Conservation (phyloP, 306 rosid genomes). For the Clitoria ternatea region DNA sequence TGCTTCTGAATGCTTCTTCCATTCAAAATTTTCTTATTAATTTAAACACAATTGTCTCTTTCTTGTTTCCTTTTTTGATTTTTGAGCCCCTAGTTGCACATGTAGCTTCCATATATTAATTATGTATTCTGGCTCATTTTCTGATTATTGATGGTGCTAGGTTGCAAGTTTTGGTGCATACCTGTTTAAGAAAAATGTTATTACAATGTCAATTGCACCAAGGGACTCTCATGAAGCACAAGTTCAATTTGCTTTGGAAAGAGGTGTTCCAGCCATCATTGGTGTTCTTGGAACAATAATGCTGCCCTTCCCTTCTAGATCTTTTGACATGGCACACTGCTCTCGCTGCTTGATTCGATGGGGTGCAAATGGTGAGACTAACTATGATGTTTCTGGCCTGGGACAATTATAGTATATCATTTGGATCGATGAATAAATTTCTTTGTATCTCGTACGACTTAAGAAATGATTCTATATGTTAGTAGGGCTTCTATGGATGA, state of each 20-base stretch:
- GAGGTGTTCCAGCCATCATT: slow-evolving; percentile 85
- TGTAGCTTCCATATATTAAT: not conserved
- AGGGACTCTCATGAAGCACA: slow-evolving; percentile 91
- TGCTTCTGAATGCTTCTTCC: slow-evolving; percentile 16
- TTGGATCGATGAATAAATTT: not conserved
- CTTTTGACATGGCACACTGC: slow-evolving; percentile 92
- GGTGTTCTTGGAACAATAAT: slow-evolving; percentile 82
- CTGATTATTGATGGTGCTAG: slow-evolving; percentile 35
- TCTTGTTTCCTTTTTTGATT: not conserved
- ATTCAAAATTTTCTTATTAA: not conserved
- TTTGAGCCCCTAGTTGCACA: not conserved
- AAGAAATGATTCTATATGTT: not conserved
- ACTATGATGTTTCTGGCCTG: not conserved
- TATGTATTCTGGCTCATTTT: slow-evolving; percentile 16
- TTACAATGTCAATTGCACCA: slow-evolving; percentile 78
- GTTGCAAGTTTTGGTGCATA: slow-evolving; percentile 92
- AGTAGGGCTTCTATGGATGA: not conserved
- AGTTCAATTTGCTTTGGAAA: slow-evolving; percentile 88
- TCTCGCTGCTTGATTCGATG: slow-evolving; percentile 84
- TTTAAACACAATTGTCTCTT: not conserved
- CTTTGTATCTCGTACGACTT: not conserved
- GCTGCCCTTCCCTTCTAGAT: slow-evolving; percentile 74
- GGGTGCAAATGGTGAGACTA: slow-evolving; percentile 67
- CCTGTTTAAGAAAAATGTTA: slow-evolving; percentile 61
- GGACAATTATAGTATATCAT: not conserved